These are phyloP conservation scores for Solanum okadae DNA, from an alignment of 257 asterid species.

Conservation along the genomic window DNA sequence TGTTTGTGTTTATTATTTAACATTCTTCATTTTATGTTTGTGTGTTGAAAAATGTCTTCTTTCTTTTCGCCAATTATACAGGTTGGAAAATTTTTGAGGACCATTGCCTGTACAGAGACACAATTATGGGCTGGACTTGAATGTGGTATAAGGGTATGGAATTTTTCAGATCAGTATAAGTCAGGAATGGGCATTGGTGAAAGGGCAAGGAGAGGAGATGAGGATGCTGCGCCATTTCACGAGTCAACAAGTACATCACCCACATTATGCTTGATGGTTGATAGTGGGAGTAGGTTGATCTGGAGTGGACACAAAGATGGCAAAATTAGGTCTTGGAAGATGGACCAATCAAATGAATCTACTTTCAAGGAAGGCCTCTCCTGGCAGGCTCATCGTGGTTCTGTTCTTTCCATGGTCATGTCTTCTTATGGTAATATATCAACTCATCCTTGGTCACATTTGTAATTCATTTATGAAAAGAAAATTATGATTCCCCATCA, in stretches of 20 bases:
- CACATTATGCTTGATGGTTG: conserved; percentile 58
- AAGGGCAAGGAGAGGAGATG: conserved; percentile 75
- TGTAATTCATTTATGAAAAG: neutral
- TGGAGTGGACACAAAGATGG: conserved; percentile 98
- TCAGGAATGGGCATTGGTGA: conserved; percentile 58
- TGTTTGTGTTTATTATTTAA: neutral
- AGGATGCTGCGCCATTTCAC: conserved; percentile 77
- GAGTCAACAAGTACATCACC: conserved; percentile 70
- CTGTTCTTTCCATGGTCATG: conserved; percentile 56
- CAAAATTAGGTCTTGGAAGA: conserved; percentile 86
- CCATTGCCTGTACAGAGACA: conserved; percentile 66
- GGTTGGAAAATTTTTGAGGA: conserved; percentile 62
- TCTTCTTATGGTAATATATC: conserved; percentile 62
- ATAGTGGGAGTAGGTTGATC: conserved; percentile 59
- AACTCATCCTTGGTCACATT: neutral
- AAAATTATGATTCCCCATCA: neutral
- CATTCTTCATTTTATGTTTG: neutral
- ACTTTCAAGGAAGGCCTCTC: conserved; percentile 70
- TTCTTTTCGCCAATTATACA: neutral
- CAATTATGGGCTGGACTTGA: conserved; percentile 98
- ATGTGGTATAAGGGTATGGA: conserved; percentile 90
- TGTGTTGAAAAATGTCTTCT: neutral
- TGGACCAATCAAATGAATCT: conserved; percentile 49
- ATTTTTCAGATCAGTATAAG: conserved; percentile 55
- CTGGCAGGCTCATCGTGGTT: conserved; percentile 88